These are phyloP conservation scores for Candida berthetii DNA, from an alignment of 805 yeast genomes.

Conservation along the genomic window DNA sequence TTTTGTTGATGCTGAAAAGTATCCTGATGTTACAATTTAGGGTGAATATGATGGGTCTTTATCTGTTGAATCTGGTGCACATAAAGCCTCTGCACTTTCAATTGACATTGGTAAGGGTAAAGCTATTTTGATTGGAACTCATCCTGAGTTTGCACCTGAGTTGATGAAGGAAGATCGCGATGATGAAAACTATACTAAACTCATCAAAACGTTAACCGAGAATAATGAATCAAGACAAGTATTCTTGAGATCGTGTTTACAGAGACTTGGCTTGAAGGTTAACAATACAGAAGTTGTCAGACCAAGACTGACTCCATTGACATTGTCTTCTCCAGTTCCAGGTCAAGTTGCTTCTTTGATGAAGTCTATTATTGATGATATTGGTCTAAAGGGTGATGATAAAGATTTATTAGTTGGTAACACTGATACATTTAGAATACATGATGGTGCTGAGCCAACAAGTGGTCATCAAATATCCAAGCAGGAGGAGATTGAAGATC, in stretches of 20 bases:
- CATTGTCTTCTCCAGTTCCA: slow-evolving; percentile 37
- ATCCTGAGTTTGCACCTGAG: slow-evolving; percentile 78
- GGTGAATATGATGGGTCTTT: slow-evolving; percentile 58
- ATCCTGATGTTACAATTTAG: slow-evolving; percentile 58
- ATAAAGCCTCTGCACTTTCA: slow-evolving; percentile 64
- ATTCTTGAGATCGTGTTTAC: slow-evolving; percentile 53
- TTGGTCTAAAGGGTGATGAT: slow-evolving; percentile 28
- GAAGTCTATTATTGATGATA: slow-evolving; percentile 19
- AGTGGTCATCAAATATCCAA: slow-evolving; percentile 17
- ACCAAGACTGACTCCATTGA: slow-evolving; percentile 68
- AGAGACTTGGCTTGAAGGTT: slow-evolving; percentile 64
- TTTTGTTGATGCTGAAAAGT: slow-evolving; percentile 68
- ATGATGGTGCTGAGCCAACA: slow-evolving; percentile 26
- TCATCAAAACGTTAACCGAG: slow-evolving; percentile 34
- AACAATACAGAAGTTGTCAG: slow-evolving; percentile 40
- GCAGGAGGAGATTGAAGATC: slow-evolving; percentile 40
- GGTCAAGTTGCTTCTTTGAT: slow-evolving; percentile 26
- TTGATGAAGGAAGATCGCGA: slow-evolving; percentile 30
- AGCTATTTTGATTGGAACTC: slow-evolving; percentile 77
- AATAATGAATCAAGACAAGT: slow-evolving; percentile 42
- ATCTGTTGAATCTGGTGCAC: slow-evolving; percentile 39
- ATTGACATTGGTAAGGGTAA: slow-evolving; percentile 68
- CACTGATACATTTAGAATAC: slow-evolving; percentile 50
- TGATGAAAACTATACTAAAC: slow-evolving; percentile 22
- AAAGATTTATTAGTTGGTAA: slow-evolving; percentile 41